Conservation (phyloP, 257 asterid species). For the Ophiorrhiza pumila region DNA sequence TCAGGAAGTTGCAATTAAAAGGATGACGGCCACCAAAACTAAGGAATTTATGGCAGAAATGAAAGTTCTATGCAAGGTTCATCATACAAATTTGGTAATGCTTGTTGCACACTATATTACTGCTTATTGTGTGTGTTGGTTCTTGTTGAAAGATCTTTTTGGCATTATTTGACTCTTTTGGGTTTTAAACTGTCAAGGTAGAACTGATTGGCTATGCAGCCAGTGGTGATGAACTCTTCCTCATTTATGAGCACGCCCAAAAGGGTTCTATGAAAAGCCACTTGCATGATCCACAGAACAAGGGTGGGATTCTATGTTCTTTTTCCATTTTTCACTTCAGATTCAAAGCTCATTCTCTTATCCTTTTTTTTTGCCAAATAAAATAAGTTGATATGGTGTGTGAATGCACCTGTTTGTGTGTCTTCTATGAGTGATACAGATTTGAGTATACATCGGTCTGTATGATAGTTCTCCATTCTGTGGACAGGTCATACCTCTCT, state of each 20-base stretch:
- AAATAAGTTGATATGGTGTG: background rate
- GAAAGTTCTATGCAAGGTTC: slow-evolving; percentile 97
- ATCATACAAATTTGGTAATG: slow-evolving; percentile 89
- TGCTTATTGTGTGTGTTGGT: background rate
- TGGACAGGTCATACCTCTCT: slow-evolving; percentile 71
- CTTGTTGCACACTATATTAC: slow-evolving; percentile 5
- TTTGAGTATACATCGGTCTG: background rate
- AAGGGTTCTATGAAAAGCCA: slow-evolving; percentile 87
- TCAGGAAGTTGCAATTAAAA: slow-evolving; percentile 92
- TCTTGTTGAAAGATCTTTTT: slow-evolving; percentile 3
- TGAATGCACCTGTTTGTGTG: background rate
- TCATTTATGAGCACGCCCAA: slow-evolving; percentile 83
- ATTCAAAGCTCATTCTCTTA: background rate
- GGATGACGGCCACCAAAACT: slow-evolving; percentile 85
- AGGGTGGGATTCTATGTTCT: slow-evolving; percentile 42
- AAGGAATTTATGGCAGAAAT: slow-evolving; percentile 89
- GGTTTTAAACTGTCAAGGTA: slow-evolving; percentile 60
- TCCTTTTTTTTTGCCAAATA: background rate
- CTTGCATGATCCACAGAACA: slow-evolving; percentile 85
- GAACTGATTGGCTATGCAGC: slow-evolving; percentile 93
- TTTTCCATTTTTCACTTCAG: background rate
- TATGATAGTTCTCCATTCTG: slow-evolving; percentile 13
- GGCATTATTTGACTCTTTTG: slow-evolving; percentile 21
- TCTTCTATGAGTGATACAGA: background rate
- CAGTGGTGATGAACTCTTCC: slow-evolving; percentile 77